phyloP scores from a whole-genome alignment of 2,329 filamentous ascomycete genomes.

The Arthrobotrys musiformis region DNA sequence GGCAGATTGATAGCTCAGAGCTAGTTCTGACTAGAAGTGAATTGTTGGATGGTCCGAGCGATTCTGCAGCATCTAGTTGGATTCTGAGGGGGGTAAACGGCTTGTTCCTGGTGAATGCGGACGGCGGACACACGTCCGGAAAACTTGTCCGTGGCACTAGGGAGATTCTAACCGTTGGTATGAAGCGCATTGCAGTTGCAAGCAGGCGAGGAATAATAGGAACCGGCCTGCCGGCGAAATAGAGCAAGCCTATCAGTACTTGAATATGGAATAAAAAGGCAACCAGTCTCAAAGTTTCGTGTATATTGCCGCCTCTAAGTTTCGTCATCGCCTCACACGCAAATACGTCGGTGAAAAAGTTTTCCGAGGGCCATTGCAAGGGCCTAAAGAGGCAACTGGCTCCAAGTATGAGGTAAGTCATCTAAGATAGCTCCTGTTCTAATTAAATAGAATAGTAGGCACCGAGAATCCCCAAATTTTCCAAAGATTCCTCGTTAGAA shows the following conservation, averaged over 20 bases:
- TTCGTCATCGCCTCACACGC: background rate
- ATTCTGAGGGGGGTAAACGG: background rate
- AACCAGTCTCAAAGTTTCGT: background rate
- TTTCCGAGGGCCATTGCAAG: background rate
- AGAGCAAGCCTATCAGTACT: background rate
- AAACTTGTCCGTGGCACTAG: background rate
- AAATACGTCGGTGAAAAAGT: background rate
- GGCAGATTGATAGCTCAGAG: background rate
- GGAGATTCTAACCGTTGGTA: background rate
- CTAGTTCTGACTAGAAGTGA: background rate
- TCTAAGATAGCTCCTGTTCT: background rate
- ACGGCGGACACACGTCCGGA: background rate
- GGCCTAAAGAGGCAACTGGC: background rate
- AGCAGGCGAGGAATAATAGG: background rate
- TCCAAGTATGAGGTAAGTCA: too few species aligned
- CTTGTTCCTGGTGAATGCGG: background rate
- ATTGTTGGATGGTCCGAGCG: constrained; percentile 8
- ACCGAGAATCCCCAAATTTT: background rate
- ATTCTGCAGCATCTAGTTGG: background rate
- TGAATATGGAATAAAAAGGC: background rate
- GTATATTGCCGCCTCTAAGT: background rate
- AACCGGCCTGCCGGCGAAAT: background rate
- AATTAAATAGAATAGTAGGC: background rate
- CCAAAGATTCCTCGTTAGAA: background rate
- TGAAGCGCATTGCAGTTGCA: background rate